These are phyloP conservation scores for Fusarium bactridioides DNA, from an alignment of 2,329 filamentous ascomycete genomes.

Conservation along the genomic window DNA sequence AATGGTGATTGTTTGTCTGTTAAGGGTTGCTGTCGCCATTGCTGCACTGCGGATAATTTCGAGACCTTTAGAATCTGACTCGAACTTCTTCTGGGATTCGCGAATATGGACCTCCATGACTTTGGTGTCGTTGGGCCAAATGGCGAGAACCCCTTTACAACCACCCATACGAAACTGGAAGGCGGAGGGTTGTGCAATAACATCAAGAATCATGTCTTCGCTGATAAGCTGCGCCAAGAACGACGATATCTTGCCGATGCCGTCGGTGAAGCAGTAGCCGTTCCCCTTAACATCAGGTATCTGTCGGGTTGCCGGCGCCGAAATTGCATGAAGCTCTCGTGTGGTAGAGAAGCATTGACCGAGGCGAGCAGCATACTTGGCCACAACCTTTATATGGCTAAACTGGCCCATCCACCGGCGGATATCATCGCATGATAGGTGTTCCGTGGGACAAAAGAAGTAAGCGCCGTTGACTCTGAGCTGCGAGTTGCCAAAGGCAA, in stretches of 20 bases:
- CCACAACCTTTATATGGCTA: slow-evolving; percentile 79
- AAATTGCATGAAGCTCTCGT: slow-evolving; percentile 71
- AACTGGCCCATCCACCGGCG: slow-evolving; percentile 89
- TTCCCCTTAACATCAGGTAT: slow-evolving; percentile 77
- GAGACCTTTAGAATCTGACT: slow-evolving; percentile 71
- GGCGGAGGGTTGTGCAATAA: slow-evolving; percentile 73
- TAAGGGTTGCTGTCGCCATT: slow-evolving; percentile 80
- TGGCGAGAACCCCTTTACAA: slow-evolving; percentile 85
- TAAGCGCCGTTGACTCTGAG: slow-evolving; percentile 91
- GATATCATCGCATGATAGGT: slow-evolving; percentile 77
- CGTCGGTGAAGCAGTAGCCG: slow-evolving; percentile 83
- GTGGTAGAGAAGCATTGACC: slow-evolving; percentile 98
- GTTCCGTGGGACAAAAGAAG: slow-evolving; percentile 80
- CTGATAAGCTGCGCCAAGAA: slow-evolving; percentile 79
- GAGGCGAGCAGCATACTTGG: slow-evolving; percentile 87
- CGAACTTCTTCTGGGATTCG: slow-evolving; percentile 88
- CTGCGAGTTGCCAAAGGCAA: slow-evolving; percentile 95
- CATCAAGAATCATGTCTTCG: slow-evolving; percentile 70
- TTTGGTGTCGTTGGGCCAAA: slow-evolving; percentile 74
- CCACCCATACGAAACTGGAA: slow-evolving; percentile 94
- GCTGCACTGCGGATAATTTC: slow-evolving; percentile 87
- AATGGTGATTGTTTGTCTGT: slow-evolving; percentile 90
- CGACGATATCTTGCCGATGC: slow-evolving; percentile 88
- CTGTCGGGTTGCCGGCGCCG: slow-evolving; percentile 63
- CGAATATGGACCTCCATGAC: slow-evolving; percentile 78